Conservation (phyloP, 2,329 filamentous ascomycete genomes). For the Xylaria sp. region DNA sequence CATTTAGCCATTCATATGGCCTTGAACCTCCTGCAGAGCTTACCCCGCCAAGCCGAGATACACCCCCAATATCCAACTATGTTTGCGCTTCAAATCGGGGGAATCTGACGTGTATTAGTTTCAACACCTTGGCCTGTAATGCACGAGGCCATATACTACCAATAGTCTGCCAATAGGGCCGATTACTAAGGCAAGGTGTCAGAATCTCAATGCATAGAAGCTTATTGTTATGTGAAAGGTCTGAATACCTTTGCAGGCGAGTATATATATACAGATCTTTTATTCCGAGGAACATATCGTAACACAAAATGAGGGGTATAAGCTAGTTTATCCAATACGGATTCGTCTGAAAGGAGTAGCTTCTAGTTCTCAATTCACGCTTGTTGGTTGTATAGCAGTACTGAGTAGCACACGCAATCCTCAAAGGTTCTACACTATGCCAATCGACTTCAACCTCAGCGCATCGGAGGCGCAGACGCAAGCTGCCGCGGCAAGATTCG, state of each 20-base stretch:
- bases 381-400: not conserved
- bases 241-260: too few species aligned
- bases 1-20: not conserved
- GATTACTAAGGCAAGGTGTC: not conserved
- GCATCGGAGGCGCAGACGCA: slow-evolving; percentile 5
- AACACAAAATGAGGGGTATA: not conserved
- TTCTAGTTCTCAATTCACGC: not conserved
- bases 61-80: not conserved
- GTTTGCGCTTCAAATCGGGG: not conserved
- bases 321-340: not conserved
- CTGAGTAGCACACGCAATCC: not conserved
- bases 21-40: not conserved
- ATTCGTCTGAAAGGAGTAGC: not conserved
- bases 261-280: too few species aligned
- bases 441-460: slow-evolving; percentile 23
- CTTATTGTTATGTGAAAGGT: too few species aligned
- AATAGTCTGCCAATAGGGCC: not conserved
- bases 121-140: not conserved
- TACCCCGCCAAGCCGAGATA: not conserved
- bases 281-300: too few species aligned
- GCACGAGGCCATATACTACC: not conserved
- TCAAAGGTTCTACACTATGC: not conserved
- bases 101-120: not conserved
- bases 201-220: too few species aligned
- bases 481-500: slow-evolving; percentile 12